phyloP scores from a whole-genome alignment of 1,139 yeast species.

The Taphrina deformans region DNA sequence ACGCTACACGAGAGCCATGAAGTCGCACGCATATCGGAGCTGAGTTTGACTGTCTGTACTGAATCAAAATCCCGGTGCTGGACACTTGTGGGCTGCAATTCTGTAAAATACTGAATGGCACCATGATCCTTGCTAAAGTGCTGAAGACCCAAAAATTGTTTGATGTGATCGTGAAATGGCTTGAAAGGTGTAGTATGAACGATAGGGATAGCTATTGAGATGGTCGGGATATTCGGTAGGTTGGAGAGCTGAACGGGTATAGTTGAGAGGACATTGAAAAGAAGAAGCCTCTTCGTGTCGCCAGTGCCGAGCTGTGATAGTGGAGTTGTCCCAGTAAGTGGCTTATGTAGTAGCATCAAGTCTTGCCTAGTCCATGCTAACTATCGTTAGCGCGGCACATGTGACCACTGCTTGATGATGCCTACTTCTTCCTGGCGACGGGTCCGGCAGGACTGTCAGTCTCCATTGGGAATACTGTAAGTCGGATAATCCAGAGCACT shows the following conservation, averaged over 20 bases:
- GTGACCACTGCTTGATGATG: not conserved
- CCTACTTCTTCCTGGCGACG: not conserved
- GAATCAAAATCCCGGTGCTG: not conserved
- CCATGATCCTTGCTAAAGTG: not conserved
- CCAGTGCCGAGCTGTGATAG: not conserved
- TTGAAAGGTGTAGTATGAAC: not conserved
- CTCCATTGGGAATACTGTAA: slow-evolving; percentile 17
- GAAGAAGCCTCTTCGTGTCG: not conserved
- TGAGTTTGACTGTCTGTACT: not conserved
- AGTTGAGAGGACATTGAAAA: slow-evolving; percentile 23
- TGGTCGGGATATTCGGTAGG: slow-evolving; percentile 5
- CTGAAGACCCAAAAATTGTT: not conserved
- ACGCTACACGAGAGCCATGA: not conserved
- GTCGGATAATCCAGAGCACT: not conserved
- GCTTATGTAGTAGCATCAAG: slow-evolving; percentile 6
- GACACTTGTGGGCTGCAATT: not conserved
- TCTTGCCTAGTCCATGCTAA: slow-evolving; percentile 19
- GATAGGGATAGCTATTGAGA: slow-evolving; percentile 2
- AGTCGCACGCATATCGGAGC: not conserved
- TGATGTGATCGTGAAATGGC: not conserved
- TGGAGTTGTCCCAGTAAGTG: not conserved
- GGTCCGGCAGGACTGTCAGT: not conserved
- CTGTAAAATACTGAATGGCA: not conserved
- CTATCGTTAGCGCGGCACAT: not conserved
- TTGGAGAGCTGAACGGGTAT: slow-evolving; percentile 3